Base-by-base conservation (phyloP, 23 red algal species). In the Gracilaria vermiculophylla region DNA sequence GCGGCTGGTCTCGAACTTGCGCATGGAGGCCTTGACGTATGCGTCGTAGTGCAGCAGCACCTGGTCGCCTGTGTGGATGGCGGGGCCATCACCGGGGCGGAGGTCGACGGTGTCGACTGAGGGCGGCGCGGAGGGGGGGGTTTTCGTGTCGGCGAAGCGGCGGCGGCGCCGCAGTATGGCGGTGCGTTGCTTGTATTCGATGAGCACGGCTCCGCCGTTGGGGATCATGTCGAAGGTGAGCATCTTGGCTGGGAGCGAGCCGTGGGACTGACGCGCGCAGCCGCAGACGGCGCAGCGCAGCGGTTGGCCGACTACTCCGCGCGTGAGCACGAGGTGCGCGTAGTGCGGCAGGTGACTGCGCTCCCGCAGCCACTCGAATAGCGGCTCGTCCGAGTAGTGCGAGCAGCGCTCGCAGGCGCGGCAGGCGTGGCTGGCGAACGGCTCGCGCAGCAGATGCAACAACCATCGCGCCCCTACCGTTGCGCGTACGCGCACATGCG, bases 151-250 rank as follows among this genome's bases (percentile, higher is more conserved):
- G 19, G 34, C 80, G 25, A 85, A 85, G 24, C 80, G 80, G 5
- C 15, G 5, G 25, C 62, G 44, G 21, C 62, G 48, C 7, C 43
- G 39, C 11, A 33, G 41, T 51, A 69, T 69, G 6, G 3, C 5
- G 7, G 28, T 15, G 32, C 80, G 80, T 45, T 23, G 14, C 10
- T 5, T 21, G 28, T 70, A 41, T 36, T 85, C 80, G 7, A 48
- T 11, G 28, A 50, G 58, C 40, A 85, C 64, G 52, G 23, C n/a
- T n/a, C 80, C 80, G 64, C 80, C 80, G 80, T 85, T 69, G 64
- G 80, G 80, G 14, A 85, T 67, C 57, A 40, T 54, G 27, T 85
- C 80, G 28, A 71, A 69, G 4, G 80, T 71, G 60, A 85, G 60
- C 15, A 33, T 44, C 27, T 43, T 29, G 36, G 16, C 32, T 25